Percentiles rank a stretch among this genome's conserved stretches.
phyloP scores from a whole-genome alignment of 805 yeast species.

The Metschnikowia kunwiensis region DNA sequence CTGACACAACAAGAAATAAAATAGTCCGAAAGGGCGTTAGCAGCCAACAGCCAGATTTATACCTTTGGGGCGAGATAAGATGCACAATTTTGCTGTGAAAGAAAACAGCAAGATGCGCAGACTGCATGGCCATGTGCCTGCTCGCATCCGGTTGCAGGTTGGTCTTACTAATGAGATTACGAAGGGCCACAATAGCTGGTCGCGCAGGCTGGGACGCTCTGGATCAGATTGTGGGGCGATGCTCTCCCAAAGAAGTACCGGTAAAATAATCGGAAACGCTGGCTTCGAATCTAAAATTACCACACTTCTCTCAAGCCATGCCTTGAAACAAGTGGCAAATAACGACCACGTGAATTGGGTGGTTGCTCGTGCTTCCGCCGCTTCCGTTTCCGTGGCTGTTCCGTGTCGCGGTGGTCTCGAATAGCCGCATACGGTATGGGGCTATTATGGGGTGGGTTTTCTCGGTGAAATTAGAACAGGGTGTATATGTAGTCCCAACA shows the following conservation, averaged over 20 bases:
- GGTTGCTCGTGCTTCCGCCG: too few species aligned
- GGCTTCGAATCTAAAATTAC: not conserved
- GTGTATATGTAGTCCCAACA: too few species aligned
- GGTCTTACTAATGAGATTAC: not conserved
- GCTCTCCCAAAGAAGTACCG: not conserved
- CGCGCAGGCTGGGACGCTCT: not conserved
- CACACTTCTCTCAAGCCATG: not conserved
- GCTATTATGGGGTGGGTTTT: not conserved
- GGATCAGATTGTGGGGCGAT: not conserved
- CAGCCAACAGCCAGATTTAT: not conserved
- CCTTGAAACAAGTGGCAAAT: too few species aligned
- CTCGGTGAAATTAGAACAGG: too few species aligned
- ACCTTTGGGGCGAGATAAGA: not conserved
- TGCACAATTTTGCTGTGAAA: not conserved
- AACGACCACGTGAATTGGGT: too few species aligned
- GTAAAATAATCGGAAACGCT: not conserved
- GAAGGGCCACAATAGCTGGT: not conserved
- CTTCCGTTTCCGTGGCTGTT: not conserved
- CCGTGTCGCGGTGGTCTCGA: not conserved
- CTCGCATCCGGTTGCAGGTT: not conserved
- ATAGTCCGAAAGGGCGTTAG: not conserved
- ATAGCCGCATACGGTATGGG: not conserved
- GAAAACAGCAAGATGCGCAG: not conserved
- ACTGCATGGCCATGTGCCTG: not conserved
- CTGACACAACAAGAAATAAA: not conserved